phyloP scores from a whole-genome alignment of 768 basidiomycete genomes.

The Paxillus rubicundulus region DNA sequence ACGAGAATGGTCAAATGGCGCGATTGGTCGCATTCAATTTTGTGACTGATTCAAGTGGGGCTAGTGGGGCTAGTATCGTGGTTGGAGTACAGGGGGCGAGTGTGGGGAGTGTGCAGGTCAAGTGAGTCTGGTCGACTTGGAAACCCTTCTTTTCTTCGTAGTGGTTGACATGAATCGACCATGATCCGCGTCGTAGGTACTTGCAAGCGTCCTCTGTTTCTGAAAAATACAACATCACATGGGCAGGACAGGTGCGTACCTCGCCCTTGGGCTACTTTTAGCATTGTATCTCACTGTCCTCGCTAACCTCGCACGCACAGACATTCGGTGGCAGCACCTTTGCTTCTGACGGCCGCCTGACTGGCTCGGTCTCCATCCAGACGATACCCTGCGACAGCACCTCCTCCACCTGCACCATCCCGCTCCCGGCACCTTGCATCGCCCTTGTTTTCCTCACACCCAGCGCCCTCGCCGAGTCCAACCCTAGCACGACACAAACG shows the following conservation, averaged over 20 bases:
- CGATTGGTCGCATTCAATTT: constrained; percentile 50
- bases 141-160: too few relatives aligned
- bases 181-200: constrained; percentile 21
- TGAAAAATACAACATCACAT: constrained; percentile 46
- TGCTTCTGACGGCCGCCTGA: constrained; percentile 26
- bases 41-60: constrained; percentile 41
- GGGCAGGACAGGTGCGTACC: constrained; percentile 44
- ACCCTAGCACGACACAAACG: constrained; percentile 17
- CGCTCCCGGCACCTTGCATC: constrained; percentile 28
- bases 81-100: constrained; percentile 12
- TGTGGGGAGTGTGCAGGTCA: constrained; percentile 28
- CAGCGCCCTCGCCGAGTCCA: constrained; percentile 1
- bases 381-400: constrained; percentile 20
- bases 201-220: constrained; percentile 37
- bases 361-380: constrained; percentile 13
- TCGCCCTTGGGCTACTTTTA: too few relatives aligned
- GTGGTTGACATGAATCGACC: too few relatives aligned
- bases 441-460: constrained; percentile 27
- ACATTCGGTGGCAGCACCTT: constrained; percentile 24
- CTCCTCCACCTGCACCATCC: constrained; percentile 19
- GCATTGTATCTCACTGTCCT: neutral
- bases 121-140: constrained; percentile 17
- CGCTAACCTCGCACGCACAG: constrained; percentile 3
- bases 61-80: constrained; percentile 30
- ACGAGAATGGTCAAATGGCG: constrained; percentile 56